These are phyloP conservation scores for Fomes fomentarius DNA, from an alignment of 1,284 basidiomycete species.

Conservation along the genomic window DNA sequence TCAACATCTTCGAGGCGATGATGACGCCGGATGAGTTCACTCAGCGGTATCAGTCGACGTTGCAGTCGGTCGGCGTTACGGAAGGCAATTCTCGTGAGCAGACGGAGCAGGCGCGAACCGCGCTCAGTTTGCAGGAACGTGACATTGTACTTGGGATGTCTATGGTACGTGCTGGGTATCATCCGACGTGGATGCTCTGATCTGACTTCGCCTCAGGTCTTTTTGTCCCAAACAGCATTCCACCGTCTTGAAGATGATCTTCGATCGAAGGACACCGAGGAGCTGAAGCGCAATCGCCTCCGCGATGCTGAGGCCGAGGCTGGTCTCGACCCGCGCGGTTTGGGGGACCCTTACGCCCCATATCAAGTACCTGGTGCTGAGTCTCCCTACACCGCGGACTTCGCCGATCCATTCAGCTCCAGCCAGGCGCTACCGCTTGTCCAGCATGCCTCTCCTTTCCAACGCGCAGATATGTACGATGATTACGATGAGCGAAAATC, in stretches of 20 bases:
- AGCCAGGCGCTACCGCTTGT: slow-evolving; percentile 76
- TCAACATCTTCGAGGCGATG: slow-evolving; percentile 78
- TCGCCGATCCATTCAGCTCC: slow-evolving; percentile 51
- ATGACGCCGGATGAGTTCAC: slow-evolving; percentile 91
- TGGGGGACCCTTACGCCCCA: slow-evolving; percentile 80
- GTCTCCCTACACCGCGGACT: slow-evolving; percentile 53
- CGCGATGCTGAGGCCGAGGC: slow-evolving; percentile 77
- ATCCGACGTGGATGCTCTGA: neutral
- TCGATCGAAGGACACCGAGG: slow-evolving; percentile 81
- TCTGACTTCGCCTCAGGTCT: slow-evolving; percentile 61
- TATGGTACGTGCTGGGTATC: slow-evolving; percentile 56
- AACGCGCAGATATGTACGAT: slow-evolving; percentile 68
- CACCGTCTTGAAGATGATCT: slow-evolving; percentile 89
- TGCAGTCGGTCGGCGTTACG: slow-evolving; percentile 48
- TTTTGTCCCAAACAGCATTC: slow-evolving; percentile 88
- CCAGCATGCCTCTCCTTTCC: slow-evolving; percentile 76
- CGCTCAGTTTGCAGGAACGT: slow-evolving; percentile 67
- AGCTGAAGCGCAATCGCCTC: slow-evolving; percentile 76
- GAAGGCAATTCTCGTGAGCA: slow-evolving; percentile 58
- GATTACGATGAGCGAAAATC: slow-evolving; percentile 83
- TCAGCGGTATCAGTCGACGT: slow-evolving; percentile 74
- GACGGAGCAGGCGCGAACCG: slow-evolving; percentile 62
- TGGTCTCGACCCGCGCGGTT: slow-evolving; percentile 63
- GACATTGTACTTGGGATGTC: slow-evolving; percentile 83
- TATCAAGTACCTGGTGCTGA: slow-evolving; percentile 58